A percentile compares a stretch with the other conserved stretches of the same genome.
Evolutionary conservation across 148 eudicot genomes (phyloP).

Genomic region (Pouteria glomerata): DNA sequence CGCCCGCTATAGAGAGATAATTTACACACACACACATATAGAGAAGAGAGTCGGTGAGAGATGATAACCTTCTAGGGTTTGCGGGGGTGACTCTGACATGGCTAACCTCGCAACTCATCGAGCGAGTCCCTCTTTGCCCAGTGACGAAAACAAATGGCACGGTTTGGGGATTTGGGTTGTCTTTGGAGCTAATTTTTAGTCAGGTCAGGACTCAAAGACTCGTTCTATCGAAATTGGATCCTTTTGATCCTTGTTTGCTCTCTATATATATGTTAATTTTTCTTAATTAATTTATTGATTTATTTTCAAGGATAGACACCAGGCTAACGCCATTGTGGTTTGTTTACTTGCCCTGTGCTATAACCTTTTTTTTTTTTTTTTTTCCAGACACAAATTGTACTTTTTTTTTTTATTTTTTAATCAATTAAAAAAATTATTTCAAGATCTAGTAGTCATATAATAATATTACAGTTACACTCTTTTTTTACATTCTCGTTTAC

Average conservation of each 20-base stretch:
- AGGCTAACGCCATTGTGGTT: no score
- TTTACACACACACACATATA: no score
- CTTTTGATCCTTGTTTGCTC: neutral
- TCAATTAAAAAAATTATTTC: neutral
- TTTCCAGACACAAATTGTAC: neutral
- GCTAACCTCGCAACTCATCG: neutral
- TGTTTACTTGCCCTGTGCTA: no score
- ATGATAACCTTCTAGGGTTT: neutral
- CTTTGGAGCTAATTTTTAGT: slow-evolving; percentile 10
- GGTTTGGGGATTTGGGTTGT: neutral
- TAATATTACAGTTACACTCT: no score
- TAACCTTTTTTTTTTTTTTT: neutral
- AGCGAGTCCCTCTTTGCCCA: neutral
- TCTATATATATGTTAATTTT: neutral
- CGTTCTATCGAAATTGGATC: neutral
- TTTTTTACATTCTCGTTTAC: no score
- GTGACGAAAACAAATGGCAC: neutral
- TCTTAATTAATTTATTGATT: neutral
- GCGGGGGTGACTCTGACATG: neutral
- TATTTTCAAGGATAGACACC: no score
- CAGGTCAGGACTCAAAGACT: slow-evolving; percentile 12
- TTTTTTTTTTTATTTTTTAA: neutral
- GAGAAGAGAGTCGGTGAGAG: neutral
- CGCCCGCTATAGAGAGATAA: neutral
- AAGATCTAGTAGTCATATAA: no score